Conservation (phyloP, 768 basidiomycete genomes). For the Lactifluus subvellereus region DNA sequence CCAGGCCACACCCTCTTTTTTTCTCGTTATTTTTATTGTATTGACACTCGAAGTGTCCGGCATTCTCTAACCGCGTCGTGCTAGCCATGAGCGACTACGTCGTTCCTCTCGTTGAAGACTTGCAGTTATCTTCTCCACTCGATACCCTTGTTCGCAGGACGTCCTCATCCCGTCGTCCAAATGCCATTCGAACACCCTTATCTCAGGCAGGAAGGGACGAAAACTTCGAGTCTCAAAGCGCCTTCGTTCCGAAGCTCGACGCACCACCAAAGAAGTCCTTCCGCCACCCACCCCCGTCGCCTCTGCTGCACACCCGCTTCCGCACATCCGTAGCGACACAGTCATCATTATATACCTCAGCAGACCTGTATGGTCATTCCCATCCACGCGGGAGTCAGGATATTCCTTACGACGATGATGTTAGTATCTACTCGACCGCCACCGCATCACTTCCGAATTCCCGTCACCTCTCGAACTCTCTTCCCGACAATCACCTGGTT, state of each 20-base stretch:
- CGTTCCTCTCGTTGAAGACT: background rate
- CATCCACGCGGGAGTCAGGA: conserved; percentile 19
- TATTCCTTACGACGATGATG: conserved; percentile 32
- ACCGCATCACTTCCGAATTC: conserved; percentile 35
- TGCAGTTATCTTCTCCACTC: conserved; percentile 49
- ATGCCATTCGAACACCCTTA: conserved; percentile 12
- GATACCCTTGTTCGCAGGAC: conserved; percentile 50
- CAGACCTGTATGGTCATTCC: conserved; percentile 14
- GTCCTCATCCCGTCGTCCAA: conserved; percentile 39
- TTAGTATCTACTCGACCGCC: conserved; percentile 40
- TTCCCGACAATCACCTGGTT: background rate
- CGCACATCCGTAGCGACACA: conserved; percentile 37
- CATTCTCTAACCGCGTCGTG: background rate
- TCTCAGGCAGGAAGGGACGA: conserved; percentile 3
- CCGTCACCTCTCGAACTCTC: background rate
- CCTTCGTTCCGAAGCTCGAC: conserved; percentile 11
- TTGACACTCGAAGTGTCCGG: background rate
- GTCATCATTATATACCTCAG: conserved; percentile 28
- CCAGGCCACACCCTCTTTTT: no score
- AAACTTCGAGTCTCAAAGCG: background rate
- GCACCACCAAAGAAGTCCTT: conserved; percentile 14
- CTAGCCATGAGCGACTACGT: conserved; percentile 14
- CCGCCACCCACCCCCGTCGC: conserved; percentile 36
- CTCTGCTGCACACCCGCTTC: conserved; percentile 46
- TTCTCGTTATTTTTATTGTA: background rate